phyloP scores from a whole-genome alignment of 768 basidiomycete species.

The Cyclocybe aegerita region DNA sequence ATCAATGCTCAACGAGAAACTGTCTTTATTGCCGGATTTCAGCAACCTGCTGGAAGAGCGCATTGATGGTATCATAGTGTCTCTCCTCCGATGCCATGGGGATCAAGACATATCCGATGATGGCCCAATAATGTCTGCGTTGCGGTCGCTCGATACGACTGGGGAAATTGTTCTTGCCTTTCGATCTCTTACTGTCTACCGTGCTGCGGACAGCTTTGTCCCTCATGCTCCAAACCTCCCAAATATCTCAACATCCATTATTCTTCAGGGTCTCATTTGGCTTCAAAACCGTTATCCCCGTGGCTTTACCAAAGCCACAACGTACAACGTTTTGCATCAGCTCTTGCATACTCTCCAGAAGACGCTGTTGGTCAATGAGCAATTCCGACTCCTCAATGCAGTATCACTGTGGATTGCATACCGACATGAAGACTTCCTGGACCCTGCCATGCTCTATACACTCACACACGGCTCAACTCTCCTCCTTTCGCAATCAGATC shows the following conservation, averaged over 20 bases:
- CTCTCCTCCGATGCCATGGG: slow-evolving; percentile 60
- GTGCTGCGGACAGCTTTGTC: slow-evolving; percentile 44
- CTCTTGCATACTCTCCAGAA: slow-evolving; percentile 66
- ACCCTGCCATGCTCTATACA: slow-evolving; percentile 61
- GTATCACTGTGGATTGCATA: slow-evolving; percentile 74
- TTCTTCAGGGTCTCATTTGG: slow-evolving; percentile 64
- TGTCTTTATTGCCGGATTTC: slow-evolving; percentile 14
- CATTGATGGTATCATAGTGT: slow-evolving; percentile 55
- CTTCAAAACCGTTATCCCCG: slow-evolving; percentile 41
- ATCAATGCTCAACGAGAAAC: slow-evolving; percentile 11
- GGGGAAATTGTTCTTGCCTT: slow-evolving; percentile 46
- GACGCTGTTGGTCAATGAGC: slow-evolving; percentile 80
- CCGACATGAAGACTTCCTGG: slow-evolving; percentile 51
- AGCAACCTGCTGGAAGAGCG: slow-evolving; percentile 27
- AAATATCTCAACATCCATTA: slow-evolving; percentile 42
- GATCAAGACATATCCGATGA: slow-evolving; percentile 63
- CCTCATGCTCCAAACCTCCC: slow-evolving; percentile 71
- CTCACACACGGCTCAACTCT: slow-evolving; percentile 67
- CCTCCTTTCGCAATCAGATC: slow-evolving; percentile 65
- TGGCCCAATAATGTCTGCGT: slow-evolving; percentile 47
- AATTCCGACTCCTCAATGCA: slow-evolving; percentile 70
- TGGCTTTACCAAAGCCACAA: slow-evolving; percentile 52
- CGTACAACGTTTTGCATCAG: slow-evolving; percentile 76
- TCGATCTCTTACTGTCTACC: slow-evolving; percentile 49
- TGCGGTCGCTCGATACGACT: slow-evolving; percentile 37